These are phyloP conservation scores for Nakataea oryzae DNA, from an alignment of 2,329 filamentous ascomycete species.

Conservation along the genomic window DNA sequence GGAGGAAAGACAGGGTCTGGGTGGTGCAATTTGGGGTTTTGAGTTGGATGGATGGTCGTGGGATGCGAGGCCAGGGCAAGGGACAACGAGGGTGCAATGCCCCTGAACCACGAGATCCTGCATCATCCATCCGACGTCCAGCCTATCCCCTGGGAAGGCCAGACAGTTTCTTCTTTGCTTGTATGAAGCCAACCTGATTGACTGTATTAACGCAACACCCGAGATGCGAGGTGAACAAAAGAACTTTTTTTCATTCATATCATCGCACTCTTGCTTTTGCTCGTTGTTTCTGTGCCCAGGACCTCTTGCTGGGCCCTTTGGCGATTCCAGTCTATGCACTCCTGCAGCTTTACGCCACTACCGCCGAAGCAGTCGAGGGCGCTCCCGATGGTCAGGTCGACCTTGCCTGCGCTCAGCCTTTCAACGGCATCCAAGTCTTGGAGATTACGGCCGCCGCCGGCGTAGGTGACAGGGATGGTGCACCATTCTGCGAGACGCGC, in stretches of 20 bases:
- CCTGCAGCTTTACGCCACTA: conserved; percentile 71
- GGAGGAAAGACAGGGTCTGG: background rate
- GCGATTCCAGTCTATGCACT: conserved; percentile 82
- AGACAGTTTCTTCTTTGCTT: background rate
- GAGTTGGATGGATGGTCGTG: background rate
- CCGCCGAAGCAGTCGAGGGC: conserved; percentile 95
- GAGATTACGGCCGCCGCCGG: conserved; percentile 78
- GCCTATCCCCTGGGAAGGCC: conserved; percentile 1
- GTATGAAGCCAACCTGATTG: background rate
- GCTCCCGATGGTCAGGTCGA: conserved; percentile 93
- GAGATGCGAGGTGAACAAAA: background rate
- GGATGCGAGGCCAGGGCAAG: background rate
- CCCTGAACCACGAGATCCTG: background rate
- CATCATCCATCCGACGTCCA: background rate
- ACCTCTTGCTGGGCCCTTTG: conserved; percentile 20
- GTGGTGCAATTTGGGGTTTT: background rate
- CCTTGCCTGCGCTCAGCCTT: conserved; percentile 63
- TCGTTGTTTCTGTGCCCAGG: background rate
- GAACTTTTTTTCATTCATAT: background rate
- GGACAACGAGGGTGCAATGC: background rate
- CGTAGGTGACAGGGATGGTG: conserved; percentile 88
- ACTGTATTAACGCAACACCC: background rate
- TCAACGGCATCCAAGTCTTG: conserved; percentile 78
- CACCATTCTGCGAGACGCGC: conserved; percentile 72
- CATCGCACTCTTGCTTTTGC: background rate